Base-by-base conservation (phyloP, 495 filamentous ascomycete species). In the Staphylotrichum tortipilum region DNA sequence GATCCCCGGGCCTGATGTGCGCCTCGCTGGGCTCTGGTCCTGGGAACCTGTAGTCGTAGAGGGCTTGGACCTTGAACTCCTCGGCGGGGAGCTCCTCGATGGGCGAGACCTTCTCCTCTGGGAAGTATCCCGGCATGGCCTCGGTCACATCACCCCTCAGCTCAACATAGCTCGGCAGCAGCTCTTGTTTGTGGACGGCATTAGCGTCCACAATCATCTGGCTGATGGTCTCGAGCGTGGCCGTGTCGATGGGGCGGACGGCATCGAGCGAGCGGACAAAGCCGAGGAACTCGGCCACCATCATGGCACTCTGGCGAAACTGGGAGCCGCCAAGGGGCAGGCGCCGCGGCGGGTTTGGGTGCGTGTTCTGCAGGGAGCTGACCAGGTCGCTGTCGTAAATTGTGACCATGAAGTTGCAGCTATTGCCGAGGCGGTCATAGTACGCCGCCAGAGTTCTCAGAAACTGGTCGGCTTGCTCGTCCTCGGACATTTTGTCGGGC, bases 121-220 rank as follows among this genome's bases (percentile, higher is more conserved):
- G 55, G n/a, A 51, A 57, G 30, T 7, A 39, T 7, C 58, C 56
- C 0, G 55, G 58, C 31, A 58, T 49, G 14, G 18, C 14, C 38
- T 39, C 37, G 31, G 47, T 36, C 4, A 39, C 41, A 1, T 57
- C 44, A 3, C 30, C 12, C 24, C 19, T 35, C 18, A 48, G 24
- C 19, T 48, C 46, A 30, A 62, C 41, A 18, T 44, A 62, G 35
- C 63, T 66, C 0, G 57, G 61, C 11, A 64, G 42, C 29, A 66
- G 41, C 56, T 73, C 66, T 45, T 62, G 47, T 47, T 72, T 71
- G 50, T 62, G 58, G 6, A 71, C 33, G 47, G 60, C 49, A 47
- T 66, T 61, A 44, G 56, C 63, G 21, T 72, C 68, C 37, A 69
- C 63, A 52, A 71, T 60, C 15, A 66, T 56, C 39, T 64, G 58